Percentiles rank a stretch among this genome's conserved stretches.
Evolutionary conservation across 2,329 filamentous ascomycete species (phyloP).

Genomic region (Fusarium secorum): DNA sequence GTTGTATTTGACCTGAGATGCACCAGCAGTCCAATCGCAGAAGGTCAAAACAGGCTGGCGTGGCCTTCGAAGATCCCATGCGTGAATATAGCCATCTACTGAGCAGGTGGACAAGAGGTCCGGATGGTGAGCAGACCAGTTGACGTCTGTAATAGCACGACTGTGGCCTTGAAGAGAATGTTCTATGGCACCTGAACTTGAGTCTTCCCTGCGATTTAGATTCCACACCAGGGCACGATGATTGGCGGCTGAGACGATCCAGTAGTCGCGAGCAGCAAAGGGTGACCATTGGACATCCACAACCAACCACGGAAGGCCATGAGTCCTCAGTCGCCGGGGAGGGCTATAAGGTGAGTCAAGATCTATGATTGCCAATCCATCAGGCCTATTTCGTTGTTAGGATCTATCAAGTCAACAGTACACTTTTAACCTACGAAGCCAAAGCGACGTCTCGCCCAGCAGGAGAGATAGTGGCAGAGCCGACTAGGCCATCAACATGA

Average conservation of each 20-base stretch:
- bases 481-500: slow-evolving; percentile 80
- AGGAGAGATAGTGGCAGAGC: slow-evolving; percentile 91
- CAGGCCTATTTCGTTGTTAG: slow-evolving; percentile 60
- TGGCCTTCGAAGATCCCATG: slow-evolving; percentile 84
- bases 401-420: background rate
- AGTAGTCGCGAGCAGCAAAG: slow-evolving; percentile 87
- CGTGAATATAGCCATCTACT: slow-evolving; percentile 91
- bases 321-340: slow-evolving; percentile 80
- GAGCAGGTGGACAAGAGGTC: slow-evolving; percentile 90
- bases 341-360: slow-evolving; percentile 88
- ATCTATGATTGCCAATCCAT: slow-evolving; percentile 90
- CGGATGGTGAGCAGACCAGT: slow-evolving; percentile 92
- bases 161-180: slow-evolving; percentile 84
- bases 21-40: slow-evolving; percentile 92
- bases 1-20: slow-evolving; percentile 95
- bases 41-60: slow-evolving; percentile 79
- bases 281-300: slow-evolving; percentile 98
- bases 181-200: slow-evolving; percentile 75
- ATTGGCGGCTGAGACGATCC: slow-evolving; percentile 94
- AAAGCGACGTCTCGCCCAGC: slow-evolving; percentile 89
- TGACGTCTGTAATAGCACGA: slow-evolving; percentile 93
- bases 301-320: slow-evolving; percentile 91
- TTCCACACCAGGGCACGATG: slow-evolving; percentile 97
- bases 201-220: slow-evolving; percentile 79
- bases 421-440: slow-evolving; percentile 67